Percentiles rank a stretch among this genome's conserved stretches.
Evolutionary conservation across 176 grass and related monocot genomes (phyloP).

Genomic region (Oryza coarctata): DNA sequence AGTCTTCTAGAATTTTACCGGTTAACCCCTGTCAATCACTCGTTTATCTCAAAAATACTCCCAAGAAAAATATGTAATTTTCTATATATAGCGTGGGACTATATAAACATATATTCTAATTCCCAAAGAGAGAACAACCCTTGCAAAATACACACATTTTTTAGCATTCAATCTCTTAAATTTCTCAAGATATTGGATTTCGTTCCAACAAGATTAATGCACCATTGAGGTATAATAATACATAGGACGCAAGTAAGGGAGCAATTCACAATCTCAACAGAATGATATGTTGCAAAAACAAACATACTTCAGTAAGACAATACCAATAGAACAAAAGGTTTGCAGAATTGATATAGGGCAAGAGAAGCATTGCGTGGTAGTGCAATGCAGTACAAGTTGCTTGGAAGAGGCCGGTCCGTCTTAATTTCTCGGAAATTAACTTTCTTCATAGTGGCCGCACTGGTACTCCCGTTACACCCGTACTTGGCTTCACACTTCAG

Average conservation of each 20-base stretch:
- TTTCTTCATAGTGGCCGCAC: neutral
- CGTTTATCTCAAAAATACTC: no score
- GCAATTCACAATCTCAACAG: neutral
- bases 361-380: neutral
- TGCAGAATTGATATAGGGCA: neutral
- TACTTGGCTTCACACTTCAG: neutral
- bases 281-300: neutral
- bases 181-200: no score
- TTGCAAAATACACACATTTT: no score
- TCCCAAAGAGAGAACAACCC: no score
- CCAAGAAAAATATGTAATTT: no score
- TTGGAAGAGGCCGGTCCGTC: neutral
- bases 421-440: slow-evolving; percentile 8
- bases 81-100: no score
- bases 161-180: no score
- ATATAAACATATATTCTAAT: no score
- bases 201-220: neutral
- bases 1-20: no score
- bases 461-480: neutral
- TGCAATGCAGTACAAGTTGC: neutral
- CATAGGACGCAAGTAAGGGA: neutral
- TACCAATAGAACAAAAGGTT: neutral
- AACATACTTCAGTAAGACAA: no score
- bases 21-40: no score
- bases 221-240: neutral